These are phyloP conservation scores for Hemisphaericaspora xylanilytica DNA, from an alignment of 1,139 yeast species.

Conservation along the genomic window DNA sequence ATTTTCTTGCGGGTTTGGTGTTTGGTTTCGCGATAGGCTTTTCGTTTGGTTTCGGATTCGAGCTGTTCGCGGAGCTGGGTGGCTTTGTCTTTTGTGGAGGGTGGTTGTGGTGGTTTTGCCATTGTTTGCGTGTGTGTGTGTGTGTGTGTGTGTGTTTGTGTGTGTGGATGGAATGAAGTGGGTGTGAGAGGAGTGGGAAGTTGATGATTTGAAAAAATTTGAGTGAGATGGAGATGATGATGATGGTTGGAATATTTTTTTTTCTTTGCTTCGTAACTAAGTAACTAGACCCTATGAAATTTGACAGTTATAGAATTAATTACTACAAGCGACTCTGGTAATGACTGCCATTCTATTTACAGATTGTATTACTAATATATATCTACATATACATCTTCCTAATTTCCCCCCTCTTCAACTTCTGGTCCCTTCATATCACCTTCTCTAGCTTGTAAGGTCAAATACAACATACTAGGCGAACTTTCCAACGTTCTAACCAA, in stretches of 20 bases:
- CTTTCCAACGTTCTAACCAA: conserved; percentile 78
- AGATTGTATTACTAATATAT: conserved; percentile 7
- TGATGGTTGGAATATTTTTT: too few relatives aligned
- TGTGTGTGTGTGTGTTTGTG: not conserved
- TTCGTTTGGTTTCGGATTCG: conserved; percentile 39
- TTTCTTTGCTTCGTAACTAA: too few relatives aligned
- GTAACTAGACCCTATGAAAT: too few relatives aligned
- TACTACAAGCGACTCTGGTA: too few relatives aligned
- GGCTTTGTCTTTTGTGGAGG: conserved; percentile 20
- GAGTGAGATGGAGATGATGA: not conserved
- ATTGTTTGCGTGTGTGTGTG: conserved; percentile 2
- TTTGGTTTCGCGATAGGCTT: conserved; percentile 38
- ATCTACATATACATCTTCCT: conserved; percentile 1
- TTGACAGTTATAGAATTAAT: too few relatives aligned
- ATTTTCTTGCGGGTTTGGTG: conserved; percentile 32
- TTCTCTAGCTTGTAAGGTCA: conserved; percentile 66
- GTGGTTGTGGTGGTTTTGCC: conserved; percentile 8
- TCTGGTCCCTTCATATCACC: conserved; percentile 17
- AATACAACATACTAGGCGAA: conserved; percentile 61
- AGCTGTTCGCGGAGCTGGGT: conserved; percentile 26
- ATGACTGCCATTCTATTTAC: not conserved
- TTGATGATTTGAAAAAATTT: not conserved
- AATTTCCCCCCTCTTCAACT: not conserved
- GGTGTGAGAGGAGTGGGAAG: not conserved
- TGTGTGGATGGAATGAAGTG: not conserved